Evolutionary conservation across 495 filamentous ascomycete genomes (phyloP).

Genomic region (Penicillium pulvis): DNA sequence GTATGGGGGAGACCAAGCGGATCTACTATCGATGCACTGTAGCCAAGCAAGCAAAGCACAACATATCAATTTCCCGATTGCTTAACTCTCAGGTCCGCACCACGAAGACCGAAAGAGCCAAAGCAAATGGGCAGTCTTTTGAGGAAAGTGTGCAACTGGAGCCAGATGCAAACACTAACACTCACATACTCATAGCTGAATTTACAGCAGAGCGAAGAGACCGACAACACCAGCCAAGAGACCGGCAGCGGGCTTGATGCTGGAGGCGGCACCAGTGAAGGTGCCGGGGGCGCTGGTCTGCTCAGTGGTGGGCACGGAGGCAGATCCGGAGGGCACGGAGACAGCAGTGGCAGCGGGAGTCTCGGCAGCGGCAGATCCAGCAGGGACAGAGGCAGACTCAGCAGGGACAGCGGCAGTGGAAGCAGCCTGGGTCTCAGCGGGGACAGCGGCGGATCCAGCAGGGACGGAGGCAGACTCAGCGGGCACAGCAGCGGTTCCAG

Average conservation of each 20-base stretch:
- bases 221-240: slow-evolving; percentile 43
- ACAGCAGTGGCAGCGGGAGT: slow-evolving; percentile 14
- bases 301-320: neutral
- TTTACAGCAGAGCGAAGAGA: slow-evolving; percentile 45
- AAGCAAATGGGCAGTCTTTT: slow-evolving; percentile 6
- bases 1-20: slow-evolving; percentile 17
- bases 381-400: slow-evolving; percentile 2
- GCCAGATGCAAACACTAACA: neutral
- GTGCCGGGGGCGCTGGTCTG: slow-evolving; percentile 13
- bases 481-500: slow-evolving; percentile 8
- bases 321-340: slow-evolving; percentile 12
- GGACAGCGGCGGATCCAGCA: slow-evolving; percentile 6
- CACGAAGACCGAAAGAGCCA: slow-evolving; percentile 19
- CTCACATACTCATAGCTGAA: slow-evolving; percentile 14
- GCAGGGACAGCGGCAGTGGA: slow-evolving; percentile 8
- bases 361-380: slow-evolving; percentile 6
- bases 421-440: slow-evolving; percentile 11
- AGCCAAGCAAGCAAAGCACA: slow-evolving; percentile 15
- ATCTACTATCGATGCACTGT: slow-evolving; percentile 14
- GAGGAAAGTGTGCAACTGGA: neutral
- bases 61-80: slow-evolving; percentile 9
- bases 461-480: slow-evolving; percentile 9
- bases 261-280: slow-evolving; percentile 41
- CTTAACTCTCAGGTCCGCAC: slow-evolving; percentile 17
- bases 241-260: slow-evolving; percentile 38